Conservation (phyloP, 306 rosid species). For the Citrullus mucosospermus region DNA sequence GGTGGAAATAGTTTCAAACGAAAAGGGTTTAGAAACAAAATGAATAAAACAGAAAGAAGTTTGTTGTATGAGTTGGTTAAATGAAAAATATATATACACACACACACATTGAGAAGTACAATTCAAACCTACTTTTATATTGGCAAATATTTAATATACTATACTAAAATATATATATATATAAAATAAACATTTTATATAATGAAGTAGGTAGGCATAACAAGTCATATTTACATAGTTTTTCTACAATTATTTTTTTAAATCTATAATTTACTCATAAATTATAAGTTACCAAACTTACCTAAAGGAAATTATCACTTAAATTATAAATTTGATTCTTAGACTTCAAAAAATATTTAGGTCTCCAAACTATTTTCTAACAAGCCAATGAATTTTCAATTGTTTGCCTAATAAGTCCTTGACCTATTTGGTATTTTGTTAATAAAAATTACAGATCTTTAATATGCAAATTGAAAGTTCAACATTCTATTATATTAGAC, state of each 20-base stretch:
- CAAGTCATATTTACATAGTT: background rate
- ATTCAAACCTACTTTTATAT: background rate
- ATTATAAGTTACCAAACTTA: background rate
- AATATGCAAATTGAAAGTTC: too few relatives aligned
- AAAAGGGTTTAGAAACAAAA: background rate
- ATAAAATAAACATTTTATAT: background rate
- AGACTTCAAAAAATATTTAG: too few relatives aligned
- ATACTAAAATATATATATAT: too few relatives aligned
- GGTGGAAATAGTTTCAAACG: background rate
- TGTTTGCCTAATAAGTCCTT: too few relatives aligned
- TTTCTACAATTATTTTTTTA: background rate
- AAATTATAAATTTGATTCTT: too few relatives aligned
- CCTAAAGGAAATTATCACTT: background rate
- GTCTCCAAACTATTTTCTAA: too few relatives aligned
- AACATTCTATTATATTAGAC: too few relatives aligned
- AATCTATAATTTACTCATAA: background rate
- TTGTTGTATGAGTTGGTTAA: background rate
- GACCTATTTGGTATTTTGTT: too few relatives aligned
- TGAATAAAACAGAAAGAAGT: background rate
- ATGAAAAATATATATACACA: background rate
- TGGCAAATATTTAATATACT: background rate
- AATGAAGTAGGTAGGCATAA: background rate
- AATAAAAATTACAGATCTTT: too few relatives aligned
- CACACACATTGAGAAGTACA: background rate
- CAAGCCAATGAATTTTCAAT: too few relatives aligned